These are phyloP conservation scores for Miscanthus lutarioriparius DNA, from an alignment of 176 grass and related monocot genomes.

Conservation along the genomic window DNA sequence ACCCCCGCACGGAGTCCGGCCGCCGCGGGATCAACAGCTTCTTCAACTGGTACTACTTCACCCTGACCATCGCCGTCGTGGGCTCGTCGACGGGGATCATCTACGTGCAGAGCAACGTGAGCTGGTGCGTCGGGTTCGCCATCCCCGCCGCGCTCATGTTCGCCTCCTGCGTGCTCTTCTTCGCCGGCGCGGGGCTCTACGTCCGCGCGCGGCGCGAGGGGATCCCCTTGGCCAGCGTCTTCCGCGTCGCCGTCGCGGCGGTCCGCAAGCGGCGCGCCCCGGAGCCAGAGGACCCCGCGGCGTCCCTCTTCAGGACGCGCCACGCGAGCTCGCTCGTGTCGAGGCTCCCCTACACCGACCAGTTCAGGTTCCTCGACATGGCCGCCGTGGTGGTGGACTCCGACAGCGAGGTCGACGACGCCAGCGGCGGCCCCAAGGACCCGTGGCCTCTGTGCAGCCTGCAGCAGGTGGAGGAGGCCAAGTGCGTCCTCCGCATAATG, in stretches of 20 bases:
- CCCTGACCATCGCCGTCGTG: conserved; percentile 61
- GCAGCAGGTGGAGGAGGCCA: conserved; percentile 77
- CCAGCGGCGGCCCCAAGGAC: conserved; percentile 22
- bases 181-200: conserved; percentile 52
- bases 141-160: conserved; percentile 66
- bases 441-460: conserved; percentile 60
- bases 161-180: conserved; percentile 63
- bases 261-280: conserved; percentile 35
- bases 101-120: conserved; percentile 78
- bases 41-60: conserved; percentile 98
- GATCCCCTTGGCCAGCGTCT: conserved; percentile 47
- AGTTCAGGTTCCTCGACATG: conserved; percentile 81
- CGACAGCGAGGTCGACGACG: conserved; percentile 39
- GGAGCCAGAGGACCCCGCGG: conserved; percentile 4
- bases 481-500: conserved; percentile 65
- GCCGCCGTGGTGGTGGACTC: conserved; percentile 49
- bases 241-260: conserved; percentile 48
- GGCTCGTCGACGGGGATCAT: conserved; percentile 65
- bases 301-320: conserved; percentile 44
- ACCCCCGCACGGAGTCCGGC: conserved; percentile 55
- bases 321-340: conserved; percentile 53
- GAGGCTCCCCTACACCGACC: conserved; percentile 62
- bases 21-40: conserved; percentile 73
- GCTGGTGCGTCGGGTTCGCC: conserved; percentile 64
- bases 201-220: conserved; percentile 65